A percentile compares a stretch with the other conserved stretches of the same genome.
These are phyloP conservation scores for Fraxinus dipetala DNA, from an alignment of 305 asterid species.

Conservation along the genomic window DNA sequence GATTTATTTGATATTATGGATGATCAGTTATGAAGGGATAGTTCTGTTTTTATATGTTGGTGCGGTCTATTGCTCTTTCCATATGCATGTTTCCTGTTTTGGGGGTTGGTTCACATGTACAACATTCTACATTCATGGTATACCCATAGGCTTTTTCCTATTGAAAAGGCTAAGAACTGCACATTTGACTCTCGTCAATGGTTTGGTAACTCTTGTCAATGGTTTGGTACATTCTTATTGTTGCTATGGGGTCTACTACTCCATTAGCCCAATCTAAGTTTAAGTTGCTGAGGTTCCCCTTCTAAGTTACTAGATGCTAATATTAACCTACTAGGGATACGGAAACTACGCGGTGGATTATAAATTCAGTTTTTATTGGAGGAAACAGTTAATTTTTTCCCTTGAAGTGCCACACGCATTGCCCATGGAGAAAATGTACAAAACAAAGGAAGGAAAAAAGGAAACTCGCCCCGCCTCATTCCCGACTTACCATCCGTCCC, in stretches of 20 bases:
- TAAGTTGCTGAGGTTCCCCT: not conserved
- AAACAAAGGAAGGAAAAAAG: no score
- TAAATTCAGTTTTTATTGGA: not conserved
- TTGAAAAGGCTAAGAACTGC: not conserved
- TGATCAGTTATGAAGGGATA: not conserved
- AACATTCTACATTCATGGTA: not conserved
- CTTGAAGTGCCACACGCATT: not conserved
- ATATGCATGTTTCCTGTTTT: not conserved
- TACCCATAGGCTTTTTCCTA: not conserved
- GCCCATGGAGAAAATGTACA: not conserved
- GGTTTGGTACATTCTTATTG: not conserved
- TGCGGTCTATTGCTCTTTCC: not conserved
- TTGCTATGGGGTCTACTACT: not conserved
- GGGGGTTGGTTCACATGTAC: not conserved
- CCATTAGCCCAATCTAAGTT: not conserved
- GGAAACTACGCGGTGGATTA: not conserved
- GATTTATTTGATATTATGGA: not conserved
- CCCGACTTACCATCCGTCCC: no score
- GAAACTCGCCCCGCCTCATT: no score
- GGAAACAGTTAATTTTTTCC: not conserved
- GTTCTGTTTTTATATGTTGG: not conserved
- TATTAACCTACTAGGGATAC: not conserved
- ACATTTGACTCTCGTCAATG: not conserved
- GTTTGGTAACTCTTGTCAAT: not conserved
- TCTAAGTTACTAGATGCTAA: not conserved